These are phyloP conservation scores for Eimeria praecox DNA, from an alignment of 169 alveolate species.

Conservation along the genomic window DNA sequence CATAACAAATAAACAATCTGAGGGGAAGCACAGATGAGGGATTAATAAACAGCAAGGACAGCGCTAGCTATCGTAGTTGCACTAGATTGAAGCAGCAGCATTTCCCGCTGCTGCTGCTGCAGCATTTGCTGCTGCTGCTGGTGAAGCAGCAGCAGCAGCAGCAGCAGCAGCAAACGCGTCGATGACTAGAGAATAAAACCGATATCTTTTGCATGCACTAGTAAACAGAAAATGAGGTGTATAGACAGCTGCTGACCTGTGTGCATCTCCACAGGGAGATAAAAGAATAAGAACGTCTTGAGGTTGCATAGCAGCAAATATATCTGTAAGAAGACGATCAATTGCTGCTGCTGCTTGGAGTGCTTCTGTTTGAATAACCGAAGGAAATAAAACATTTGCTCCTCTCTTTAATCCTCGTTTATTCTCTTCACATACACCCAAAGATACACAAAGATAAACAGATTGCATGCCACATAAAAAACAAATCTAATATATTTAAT, in stretches of 20 bases:
- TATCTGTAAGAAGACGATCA: constrained; percentile 31
- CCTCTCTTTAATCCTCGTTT: not conserved
- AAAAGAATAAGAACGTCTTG: constrained; percentile 72
- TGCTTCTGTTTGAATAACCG: not conserved
- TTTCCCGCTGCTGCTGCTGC: no score
- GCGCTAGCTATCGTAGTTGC: no score
- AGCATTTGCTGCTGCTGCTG: no score
- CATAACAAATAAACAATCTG: no score
- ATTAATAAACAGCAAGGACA: no score
- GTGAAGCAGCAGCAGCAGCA: no score
- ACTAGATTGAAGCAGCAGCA: no score
- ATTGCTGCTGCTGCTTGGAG: constrained; percentile 16
- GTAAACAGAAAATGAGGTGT: not conserved
- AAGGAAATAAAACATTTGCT: not conserved
- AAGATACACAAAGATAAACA: no score
- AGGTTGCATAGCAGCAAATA: constrained; percentile 21
- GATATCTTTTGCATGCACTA: no score
- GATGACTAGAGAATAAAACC: no score
- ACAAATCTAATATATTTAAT: not conserved
- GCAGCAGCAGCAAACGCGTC: no score
- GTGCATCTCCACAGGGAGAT: constrained; percentile 78
- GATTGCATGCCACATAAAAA: not conserved
- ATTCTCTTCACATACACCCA: not conserved
- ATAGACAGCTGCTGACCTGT: constrained; percentile 1
- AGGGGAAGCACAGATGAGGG: no score